Conservation (phyloP, 768 basidiomycete genomes). For the Punctularia strigosozonata region DNA sequence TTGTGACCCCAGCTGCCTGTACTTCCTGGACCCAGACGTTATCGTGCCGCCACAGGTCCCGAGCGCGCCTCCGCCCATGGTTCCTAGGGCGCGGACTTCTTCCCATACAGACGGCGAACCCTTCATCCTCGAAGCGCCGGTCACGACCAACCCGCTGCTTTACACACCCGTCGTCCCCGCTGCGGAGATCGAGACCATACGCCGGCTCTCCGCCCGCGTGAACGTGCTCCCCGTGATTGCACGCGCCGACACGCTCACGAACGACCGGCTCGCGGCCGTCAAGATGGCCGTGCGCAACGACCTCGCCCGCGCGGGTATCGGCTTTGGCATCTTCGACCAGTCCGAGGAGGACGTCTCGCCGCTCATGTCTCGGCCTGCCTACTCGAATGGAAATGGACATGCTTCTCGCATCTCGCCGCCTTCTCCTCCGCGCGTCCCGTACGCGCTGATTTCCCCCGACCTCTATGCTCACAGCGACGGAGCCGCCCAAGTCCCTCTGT, state of each 20-base stretch:
- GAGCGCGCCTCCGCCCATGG: constrained; percentile 53
- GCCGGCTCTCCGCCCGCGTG: constrained; percentile 68
- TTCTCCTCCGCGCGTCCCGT: constrained; percentile 67
- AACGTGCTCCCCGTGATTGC: constrained; percentile 84
- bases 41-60: constrained; percentile 64
- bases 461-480: constrained; percentile 79
- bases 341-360: constrained; percentile 79
- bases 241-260: constrained; percentile 69
- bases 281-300: constrained; percentile 73
- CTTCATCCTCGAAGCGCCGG: constrained; percentile 71
- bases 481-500: constrained; percentile 40
- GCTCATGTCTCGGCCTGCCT: constrained; percentile 35
- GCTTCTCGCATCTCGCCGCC: constrained; percentile 53
- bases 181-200: constrained; percentile 66
- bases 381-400: constrained; percentile 29
- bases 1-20: constrained; percentile 57
- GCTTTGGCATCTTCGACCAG: constrained; percentile 82
- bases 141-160: constrained; percentile 59
- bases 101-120: constrained; percentile 64
- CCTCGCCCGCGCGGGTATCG: constrained; percentile 76
- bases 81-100: constrained; percentile 56
- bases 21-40: constrained; percentile 77
- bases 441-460: constrained; percentile 77
- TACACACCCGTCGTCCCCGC: constrained; percentile 57
- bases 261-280: constrained; percentile 69